Evolutionary conservation across 75 land plant species (phyloP), one percentile per base, ranked within the genome.

Genomic region (Cunninghamia lanceolata): DNA sequence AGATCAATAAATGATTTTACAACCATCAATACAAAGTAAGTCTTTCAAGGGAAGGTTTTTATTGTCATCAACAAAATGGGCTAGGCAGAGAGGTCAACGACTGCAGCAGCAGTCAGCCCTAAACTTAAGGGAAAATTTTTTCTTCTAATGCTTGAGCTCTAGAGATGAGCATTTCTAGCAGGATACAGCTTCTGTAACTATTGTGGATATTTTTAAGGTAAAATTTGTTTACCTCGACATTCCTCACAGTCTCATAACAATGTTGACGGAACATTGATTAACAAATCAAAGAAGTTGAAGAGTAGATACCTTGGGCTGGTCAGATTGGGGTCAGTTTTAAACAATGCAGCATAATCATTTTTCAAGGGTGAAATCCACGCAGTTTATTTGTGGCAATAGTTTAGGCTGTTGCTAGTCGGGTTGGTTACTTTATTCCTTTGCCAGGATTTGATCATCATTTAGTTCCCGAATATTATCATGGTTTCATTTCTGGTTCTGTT

Each of bases 331-430:
- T 93, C 96, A 7, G 89, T 92, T 3, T 39, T 96, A 17, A 94
- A 92, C 81, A 91, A 94, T 88, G 94, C 95, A 4, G 94, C 98
- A 2, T 94, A 93, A 63, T 88, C 92, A 4, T 93, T 98, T 87
- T 98, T 98, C 89, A 98, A 98, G 89, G 95, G 99, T 91, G 99
- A 98, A 88, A 93, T 98, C 76, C 90, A 98, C 89, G 96, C 66
- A 88, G 99, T 85, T 83, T 94, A 34, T 93, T 91, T 87, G 94
- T 98, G 73, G 96, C 98, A 14, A 90, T 96, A n/a, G 87, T 91
- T 40, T 83, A 96, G 47, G 85, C 96, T 42, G 87, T 96, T 28
- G 89, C 94, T 11, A 93, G 98, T 56, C 94, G 99, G 9, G 86
- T 93, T 83, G 99, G 99, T 25, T 94, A 98, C 82, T 98, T 94